Base-by-base conservation (phyloP, 345 rosid genomes). In the Turnera subulata region DNA sequence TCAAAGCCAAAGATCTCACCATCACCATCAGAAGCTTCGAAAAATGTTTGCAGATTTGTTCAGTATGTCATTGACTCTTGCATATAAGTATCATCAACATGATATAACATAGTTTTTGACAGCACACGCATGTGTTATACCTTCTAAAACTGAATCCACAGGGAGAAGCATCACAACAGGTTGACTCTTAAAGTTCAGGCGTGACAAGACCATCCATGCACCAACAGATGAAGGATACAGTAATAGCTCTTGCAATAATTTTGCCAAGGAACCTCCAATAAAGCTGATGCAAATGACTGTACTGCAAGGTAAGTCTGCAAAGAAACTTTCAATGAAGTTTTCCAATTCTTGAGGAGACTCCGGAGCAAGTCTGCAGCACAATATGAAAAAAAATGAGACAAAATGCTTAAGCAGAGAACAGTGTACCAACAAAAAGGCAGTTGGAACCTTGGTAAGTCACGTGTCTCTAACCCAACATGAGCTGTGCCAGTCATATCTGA, bases 181-280 rank as follows among this genome's bases (percentile, higher is more conserved):
- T 51, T 84, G 81, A 50, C 55, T 76, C 56, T 74, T 67, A 24
- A 68, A 73, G 58, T 66, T 83, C 61, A 89, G 69, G 51, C 90
- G 94, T 33, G 97, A 87, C 54, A 86, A 59, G 55, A 89, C 71
- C 75, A 89, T 65, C 97, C 90, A 89, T 19, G 97, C 83, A 61
- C 56, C 69, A 47, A 83, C 69, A 50, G 60, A 46, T 59, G 91
- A 80, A 76, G 81, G 76, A 51, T 74, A 55, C 16, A 45, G 65
- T 53, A 87, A 69, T 43, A 83, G 75, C 15, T 85, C 86, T 78
- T 71, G 75, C 39, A 93, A 70, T 64, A 93, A 72, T 62, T 52
- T 62, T 53, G 80, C 77, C 42, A 70, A 84, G 47, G 63, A 61
- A 61, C 73, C 85, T 35, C 89, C 85, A 35, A 93, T 76, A 69